These are phyloP conservation scores for Beauveria caledonica DNA, from an alignment of 2,329 filamentous ascomycete genomes.

Conservation along the genomic window DNA sequence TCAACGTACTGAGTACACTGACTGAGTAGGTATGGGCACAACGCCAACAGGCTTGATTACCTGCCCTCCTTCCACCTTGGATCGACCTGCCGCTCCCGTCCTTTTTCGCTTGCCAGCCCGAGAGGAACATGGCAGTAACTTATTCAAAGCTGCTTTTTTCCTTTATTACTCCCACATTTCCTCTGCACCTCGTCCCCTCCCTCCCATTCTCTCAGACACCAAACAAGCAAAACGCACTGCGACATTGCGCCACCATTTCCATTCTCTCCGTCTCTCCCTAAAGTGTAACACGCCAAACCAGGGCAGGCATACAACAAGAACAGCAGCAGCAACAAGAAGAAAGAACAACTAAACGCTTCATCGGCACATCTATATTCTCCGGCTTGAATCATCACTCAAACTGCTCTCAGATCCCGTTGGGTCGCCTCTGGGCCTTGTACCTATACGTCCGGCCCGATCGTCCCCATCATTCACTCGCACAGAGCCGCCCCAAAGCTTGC, in stretches of 20 bases:
- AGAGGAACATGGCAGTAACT: neutral
- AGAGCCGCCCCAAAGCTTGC: conserved; percentile 6
- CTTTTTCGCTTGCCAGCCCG: neutral
- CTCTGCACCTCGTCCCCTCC: neutral
- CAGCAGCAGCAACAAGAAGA: neutral
- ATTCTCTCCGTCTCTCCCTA: neutral
- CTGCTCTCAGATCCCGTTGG: neutral
- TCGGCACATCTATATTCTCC: neutral
- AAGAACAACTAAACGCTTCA: neutral
- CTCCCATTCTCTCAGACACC: neutral
- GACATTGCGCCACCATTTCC: neutral
- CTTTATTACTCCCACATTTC: neutral
- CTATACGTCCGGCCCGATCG: conserved; percentile 1
- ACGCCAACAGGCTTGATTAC: neutral
- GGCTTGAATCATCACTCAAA: neutral
- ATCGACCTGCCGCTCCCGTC: neutral
- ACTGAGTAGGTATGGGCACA: neutral
- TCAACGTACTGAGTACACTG: too few relatives aligned
- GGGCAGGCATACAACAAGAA: neutral
- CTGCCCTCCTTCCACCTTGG: neutral
- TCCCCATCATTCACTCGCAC: conserved; percentile 3
- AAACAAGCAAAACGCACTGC: neutral
- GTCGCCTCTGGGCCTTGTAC: neutral
- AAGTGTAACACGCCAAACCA: neutral
- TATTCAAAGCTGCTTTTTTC: neutral